Base-by-base conservation (phyloP, 1,284 basidiomycete species). In the Xanthoconium separans region DNA sequence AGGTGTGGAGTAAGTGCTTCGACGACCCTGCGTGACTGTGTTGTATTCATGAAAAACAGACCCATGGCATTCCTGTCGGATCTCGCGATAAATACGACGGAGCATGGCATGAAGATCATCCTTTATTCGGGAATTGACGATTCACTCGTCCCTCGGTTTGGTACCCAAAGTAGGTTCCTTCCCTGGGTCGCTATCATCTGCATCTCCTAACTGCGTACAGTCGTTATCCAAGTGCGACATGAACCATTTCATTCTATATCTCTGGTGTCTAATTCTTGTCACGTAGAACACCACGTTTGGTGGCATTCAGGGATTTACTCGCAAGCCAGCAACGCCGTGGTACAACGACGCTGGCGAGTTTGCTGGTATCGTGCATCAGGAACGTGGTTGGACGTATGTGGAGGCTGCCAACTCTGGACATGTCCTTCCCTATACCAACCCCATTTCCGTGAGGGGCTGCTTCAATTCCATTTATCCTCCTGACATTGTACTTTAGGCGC, bases 41-140 rank as follows among this genome's bases (percentile, higher is more conserved):
- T 27, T 5, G 16, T 52, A 24, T 54, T 63, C 5, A 65, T 22
- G 24, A n/a, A 44, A 27, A 51, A 37, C 51, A 85, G 83, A 58
- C 81, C 86, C 0, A 84, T 85, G 74, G 77, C 73, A 39, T 88
- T 87, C 69, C 69, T 89, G 36, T 75, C 77, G 0, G 83, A 84
- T 13, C 73, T 88, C 13, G 84, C 85, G 2, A 76, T 80, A 3
- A 87, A 87, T 55, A 79, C 81, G 15, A 76, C 80, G 0, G 68
- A 70, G 1, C 72, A 75, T 10, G 64, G 71, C 37, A 66, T 89
- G n/a, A 69, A 73, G 0, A 68, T 89, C 9, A 68, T 88, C 4
- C 65, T 89, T n/a, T 88, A 77, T 61, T 84, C 84, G 8, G 86
- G 85, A 5, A 87, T 87, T 58, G 82, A 87, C 57, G 87, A 89